Conservation (phyloP, 2,329 filamentous ascomycete genomes). For the Beauveria bassiana region DNA sequence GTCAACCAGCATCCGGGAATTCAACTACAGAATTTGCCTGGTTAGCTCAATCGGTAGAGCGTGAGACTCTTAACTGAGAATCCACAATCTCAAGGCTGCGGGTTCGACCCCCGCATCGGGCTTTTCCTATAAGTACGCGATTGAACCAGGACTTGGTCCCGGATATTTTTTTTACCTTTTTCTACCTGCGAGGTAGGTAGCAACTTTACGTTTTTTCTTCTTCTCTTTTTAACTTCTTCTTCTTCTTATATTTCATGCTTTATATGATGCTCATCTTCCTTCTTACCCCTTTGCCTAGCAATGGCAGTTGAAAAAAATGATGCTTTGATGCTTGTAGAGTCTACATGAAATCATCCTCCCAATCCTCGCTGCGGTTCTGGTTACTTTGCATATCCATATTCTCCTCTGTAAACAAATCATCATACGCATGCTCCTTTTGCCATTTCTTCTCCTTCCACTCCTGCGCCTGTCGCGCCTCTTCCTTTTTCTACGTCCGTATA, state of each 20-base stretch:
- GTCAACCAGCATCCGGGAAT: too few species aligned
- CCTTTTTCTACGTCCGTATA: constrained; percentile 52
- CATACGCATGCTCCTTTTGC: constrained; percentile 97
- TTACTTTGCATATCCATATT: constrained; percentile 73
- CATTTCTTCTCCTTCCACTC: constrained; percentile 85
- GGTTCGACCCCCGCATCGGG: constrained; percentile 42
- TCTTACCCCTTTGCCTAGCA: too few species aligned
- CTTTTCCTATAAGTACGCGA: constrained; percentile 26
- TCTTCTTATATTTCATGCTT: too few species aligned
- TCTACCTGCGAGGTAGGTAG: too few species aligned
- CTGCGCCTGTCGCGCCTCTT: constrained; percentile 64
- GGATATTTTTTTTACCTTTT: too few species aligned
- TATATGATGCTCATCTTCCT: too few species aligned
- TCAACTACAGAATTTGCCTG: constrained; percentile 14
- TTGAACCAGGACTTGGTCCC: too few species aligned
- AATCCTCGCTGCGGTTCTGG: constrained; percentile 69
- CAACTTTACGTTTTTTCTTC: too few species aligned
- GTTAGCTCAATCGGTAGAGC: constrained; percentile 66
- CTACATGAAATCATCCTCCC: constrained; percentile 91
- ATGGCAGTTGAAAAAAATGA: too few species aligned
- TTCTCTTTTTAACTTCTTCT: too few species aligned
- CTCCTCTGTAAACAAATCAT: constrained; percentile 81
- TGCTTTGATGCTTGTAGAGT: not conserved
- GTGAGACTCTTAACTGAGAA: constrained; percentile 53
- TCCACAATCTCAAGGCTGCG: constrained; percentile 43